A percentile compares a stretch with the other conserved stretches of the same genome.
Conservation (phyloP, 2,329 filamentous ascomycete genomes). For the Calonectria crousiana region DNA sequence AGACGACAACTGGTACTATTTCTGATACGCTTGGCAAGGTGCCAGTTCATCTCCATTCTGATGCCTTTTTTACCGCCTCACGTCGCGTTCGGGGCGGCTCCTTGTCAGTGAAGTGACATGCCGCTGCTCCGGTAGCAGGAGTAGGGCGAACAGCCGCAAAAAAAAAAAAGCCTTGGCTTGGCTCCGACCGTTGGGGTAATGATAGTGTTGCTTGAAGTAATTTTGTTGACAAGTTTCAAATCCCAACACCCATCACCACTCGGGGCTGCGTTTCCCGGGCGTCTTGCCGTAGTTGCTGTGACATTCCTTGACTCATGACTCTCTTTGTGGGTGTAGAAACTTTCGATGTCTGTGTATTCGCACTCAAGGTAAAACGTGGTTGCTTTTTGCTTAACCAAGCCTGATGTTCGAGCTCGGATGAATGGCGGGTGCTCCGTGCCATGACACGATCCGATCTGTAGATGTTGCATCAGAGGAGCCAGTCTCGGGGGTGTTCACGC, state of each 20-base stretch:
- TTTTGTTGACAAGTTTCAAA: conserved; percentile 9
- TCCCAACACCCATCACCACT: background rate
- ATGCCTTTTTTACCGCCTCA: background rate
- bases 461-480: background rate
- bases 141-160: background rate
- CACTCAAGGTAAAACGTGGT: conserved; percentile 5
- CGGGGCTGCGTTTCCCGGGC: background rate
- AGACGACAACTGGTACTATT: conserved; percentile 5
- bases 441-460: background rate
- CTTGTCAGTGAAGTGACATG: conserved; percentile 5
- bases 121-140: background rate
- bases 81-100: conserved; percentile 16
- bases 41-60: conserved; percentile 20
- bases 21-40: conserved; percentile 18
- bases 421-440: background rate
- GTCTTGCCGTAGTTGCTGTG: background rate
- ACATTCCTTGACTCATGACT: background rate
- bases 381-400: background rate
- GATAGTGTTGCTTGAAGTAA: conserved; percentile 4
- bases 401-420: background rate
- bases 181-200: background rate
- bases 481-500: background rate
- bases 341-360: background rate
- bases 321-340: background rate
- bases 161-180: background rate